Evolutionary conservation across 2,329 filamentous ascomycete genomes (phyloP).

Genomic region (Colletotrichum lupini): DNA sequence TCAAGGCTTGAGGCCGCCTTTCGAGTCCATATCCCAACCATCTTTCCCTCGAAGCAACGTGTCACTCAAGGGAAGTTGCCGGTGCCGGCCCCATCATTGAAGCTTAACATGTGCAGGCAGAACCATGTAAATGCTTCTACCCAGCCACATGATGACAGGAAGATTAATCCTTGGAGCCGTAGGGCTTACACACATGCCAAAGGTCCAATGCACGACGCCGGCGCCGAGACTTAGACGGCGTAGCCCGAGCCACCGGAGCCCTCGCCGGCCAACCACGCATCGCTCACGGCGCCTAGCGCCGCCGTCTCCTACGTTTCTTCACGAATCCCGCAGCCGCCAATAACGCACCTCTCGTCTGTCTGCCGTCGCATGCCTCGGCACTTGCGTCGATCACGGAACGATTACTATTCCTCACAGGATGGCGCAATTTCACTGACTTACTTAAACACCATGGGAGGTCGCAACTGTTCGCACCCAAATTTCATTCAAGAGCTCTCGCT

Average conservation of each 20-base stretch:
- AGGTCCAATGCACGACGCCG: not conserved
- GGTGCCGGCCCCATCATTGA: no score
- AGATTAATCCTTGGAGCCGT: not conserved
- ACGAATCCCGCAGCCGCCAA: constrained; percentile 22
- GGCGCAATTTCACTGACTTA: not conserved
- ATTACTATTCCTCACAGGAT: not conserved
- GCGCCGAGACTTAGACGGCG: constrained; percentile 19
- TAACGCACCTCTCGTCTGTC: constrained; percentile 20
- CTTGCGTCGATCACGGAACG: not conserved
- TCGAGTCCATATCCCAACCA: no score
- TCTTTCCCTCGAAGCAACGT: no score
- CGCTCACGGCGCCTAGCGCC: constrained; percentile 1
- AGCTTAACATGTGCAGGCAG: no score
- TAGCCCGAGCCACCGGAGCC: not conserved
- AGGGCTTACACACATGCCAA: not conserved
- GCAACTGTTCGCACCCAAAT: not conserved
- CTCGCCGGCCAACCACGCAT: constrained; percentile 16
- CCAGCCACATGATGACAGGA: not conserved
- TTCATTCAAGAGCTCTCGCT: not conserved
- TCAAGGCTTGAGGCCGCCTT: no score
- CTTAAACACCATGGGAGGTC: not conserved
- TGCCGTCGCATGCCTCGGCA: constrained; percentile 19
- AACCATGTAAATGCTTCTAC: no score
- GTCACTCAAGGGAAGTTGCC: no score
- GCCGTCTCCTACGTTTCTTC: not conserved